phyloP scores from a whole-genome alignment of 1,284 basidiomycete genomes.

The Apiotrichum domesticum region DNA sequence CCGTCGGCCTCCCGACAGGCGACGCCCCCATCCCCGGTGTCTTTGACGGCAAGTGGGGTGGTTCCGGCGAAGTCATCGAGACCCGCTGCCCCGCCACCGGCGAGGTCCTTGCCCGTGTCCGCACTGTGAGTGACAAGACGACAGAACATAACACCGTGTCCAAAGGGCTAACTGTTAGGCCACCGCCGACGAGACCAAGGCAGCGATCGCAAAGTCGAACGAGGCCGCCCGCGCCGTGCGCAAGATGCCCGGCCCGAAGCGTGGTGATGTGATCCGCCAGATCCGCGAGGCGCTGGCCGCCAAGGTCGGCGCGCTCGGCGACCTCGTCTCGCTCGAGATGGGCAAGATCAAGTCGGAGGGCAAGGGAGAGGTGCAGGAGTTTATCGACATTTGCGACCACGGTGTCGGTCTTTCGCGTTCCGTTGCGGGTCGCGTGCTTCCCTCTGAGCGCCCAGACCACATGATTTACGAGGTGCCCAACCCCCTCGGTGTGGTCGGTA shows the following conservation, averaged over 20 bases:
- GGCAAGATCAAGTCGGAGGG: slow-evolving; percentile 90
- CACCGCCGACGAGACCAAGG: slow-evolving; percentile 27
- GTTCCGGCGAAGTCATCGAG: slow-evolving; percentile 30
- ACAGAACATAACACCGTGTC: background rate
- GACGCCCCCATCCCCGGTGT: slow-evolving; percentile 29
- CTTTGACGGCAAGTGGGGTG: slow-evolving; percentile 41
- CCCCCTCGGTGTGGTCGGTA: slow-evolving; percentile 84
- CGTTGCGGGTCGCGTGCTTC: slow-evolving; percentile 80
- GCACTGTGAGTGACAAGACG: slow-evolving; percentile 23
- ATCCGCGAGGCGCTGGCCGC: slow-evolving; percentile 72
- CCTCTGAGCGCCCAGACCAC: slow-evolving; percentile 82
- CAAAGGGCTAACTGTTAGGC: slow-evolving; percentile 19
- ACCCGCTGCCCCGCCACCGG: slow-evolving; percentile 41
- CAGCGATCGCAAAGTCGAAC: slow-evolving; percentile 21
- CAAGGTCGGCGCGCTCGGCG: slow-evolving; percentile 78
- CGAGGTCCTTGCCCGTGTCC: slow-evolving; percentile 34
- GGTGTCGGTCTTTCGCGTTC: slow-evolving; percentile 79
- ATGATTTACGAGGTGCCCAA: slow-evolving; percentile 84
- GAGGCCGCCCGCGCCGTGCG: slow-evolving; percentile 64
- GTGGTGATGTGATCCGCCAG: slow-evolving; percentile 83
- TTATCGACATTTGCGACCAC: slow-evolving; percentile 51
- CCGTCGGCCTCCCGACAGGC: slow-evolving; percentile 27
- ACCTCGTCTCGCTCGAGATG: slow-evolving; percentile 67
- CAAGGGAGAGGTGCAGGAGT: slow-evolving; percentile 67
- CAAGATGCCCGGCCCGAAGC: slow-evolving; percentile 71